These are phyloP conservation scores for Myxozyma udenii DNA, from an alignment of 805 yeast genomes.

Conservation along the genomic window DNA sequence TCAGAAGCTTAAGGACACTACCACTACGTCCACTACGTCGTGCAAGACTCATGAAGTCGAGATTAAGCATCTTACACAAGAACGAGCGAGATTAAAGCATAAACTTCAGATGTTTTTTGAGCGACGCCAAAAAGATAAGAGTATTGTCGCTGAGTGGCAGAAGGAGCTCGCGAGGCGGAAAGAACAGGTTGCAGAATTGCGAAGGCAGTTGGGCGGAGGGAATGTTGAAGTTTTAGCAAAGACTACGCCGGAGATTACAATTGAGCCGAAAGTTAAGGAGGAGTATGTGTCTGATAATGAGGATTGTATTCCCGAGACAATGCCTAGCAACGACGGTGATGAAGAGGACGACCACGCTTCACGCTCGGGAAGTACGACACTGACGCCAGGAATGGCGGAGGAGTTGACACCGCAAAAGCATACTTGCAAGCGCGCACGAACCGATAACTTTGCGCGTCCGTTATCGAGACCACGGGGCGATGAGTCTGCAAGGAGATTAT, in stretches of 20 bases:
- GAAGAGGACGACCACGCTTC: too few species aligned
- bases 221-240: not conserved
- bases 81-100: too few species aligned
- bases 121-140: constrained; percentile 5
- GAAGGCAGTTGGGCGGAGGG: not conserved
- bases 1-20: not conserved
- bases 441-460: not conserved
- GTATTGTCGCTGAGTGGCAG: constrained; percentile 6
- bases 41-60: too few species aligned
- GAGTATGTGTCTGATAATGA: not conserved
- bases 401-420: not conserved
- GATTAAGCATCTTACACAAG: too few species aligned
- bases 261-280: not conserved
- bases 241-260: not conserved
- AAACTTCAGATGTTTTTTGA: not conserved
- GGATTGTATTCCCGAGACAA: not conserved
- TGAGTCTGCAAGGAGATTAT: not conserved
- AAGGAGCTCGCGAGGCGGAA: not conserved
- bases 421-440: not conserved
- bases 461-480: not conserved
- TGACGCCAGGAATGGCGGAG: not conserved
- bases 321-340: not conserved
- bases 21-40: too few species aligned
- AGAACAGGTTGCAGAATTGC: not conserved
- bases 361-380: too few species aligned